A percentile compares a stretch with the other conserved stretches of the same genome.
Evolutionary conservation across 2,329 filamentous ascomycete species (phyloP).

Genomic region (Cladosporium sp.): DNA sequence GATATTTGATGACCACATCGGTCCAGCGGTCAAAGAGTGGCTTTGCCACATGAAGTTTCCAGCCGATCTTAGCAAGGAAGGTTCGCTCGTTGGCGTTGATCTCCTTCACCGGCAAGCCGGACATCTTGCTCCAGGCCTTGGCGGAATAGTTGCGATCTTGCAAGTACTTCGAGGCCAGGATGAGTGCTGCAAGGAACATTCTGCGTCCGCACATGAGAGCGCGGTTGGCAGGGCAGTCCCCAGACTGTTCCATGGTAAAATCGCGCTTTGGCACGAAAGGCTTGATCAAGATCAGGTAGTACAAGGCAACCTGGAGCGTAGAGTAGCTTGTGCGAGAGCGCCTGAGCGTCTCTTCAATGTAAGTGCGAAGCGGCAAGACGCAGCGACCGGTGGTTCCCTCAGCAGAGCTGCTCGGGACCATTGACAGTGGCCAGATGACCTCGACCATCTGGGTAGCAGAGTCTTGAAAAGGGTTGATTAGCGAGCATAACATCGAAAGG

Average conservation of each 20-base stretch:
- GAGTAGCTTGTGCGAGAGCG: slow-evolving; percentile 96
- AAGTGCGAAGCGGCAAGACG: slow-evolving; percentile 86
- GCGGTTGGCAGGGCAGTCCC: slow-evolving; percentile 69
- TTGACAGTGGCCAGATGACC: slow-evolving; percentile 93
- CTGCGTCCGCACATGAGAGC: slow-evolving; percentile 92
- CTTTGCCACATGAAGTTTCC: slow-evolving; percentile 92
- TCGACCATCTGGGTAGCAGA: slow-evolving; percentile 96
- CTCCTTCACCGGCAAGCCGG: slow-evolving; percentile 86
- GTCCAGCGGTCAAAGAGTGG: slow-evolving; percentile 90
- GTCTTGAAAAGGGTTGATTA: slow-evolving; percentile 58
- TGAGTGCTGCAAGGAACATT: slow-evolving; percentile 94
- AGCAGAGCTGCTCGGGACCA: slow-evolving; percentile 67
- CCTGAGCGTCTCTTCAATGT: slow-evolving; percentile 95
- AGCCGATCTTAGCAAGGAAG: slow-evolving; percentile 85
- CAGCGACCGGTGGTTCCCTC: slow-evolving; percentile 67
- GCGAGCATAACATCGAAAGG: slow-evolving; percentile 35
- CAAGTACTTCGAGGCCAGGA: slow-evolving; percentile 94
- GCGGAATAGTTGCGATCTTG: slow-evolving; percentile 98
- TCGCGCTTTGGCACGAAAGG: slow-evolving; percentile 79
- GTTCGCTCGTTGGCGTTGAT: slow-evolving; percentile 97
- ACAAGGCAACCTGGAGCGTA: slow-evolving; percentile 92
- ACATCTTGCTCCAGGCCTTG: slow-evolving; percentile 98
- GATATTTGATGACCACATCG: slow-evolving; percentile 80
- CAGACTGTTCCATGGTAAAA: slow-evolving; percentile 81
- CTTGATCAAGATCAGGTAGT: slow-evolving; percentile 94